phyloP scores from a whole-genome alignment of 768 basidiomycete genomes.

The Termitomyces titanicus region DNA sequence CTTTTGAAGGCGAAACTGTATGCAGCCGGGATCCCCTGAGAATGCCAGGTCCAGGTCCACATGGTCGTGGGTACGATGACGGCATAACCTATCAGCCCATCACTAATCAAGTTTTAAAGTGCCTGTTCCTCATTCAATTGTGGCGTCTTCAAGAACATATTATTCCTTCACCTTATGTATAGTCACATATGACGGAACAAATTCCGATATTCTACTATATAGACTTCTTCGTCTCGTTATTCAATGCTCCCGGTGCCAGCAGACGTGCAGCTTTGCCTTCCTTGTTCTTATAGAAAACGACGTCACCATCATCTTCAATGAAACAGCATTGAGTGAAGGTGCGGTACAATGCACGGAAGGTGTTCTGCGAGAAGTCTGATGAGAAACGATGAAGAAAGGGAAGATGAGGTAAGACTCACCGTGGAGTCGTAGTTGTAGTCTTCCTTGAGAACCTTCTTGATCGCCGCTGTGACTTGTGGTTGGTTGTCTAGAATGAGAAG shows the following conservation, averaged over 20 bases:
- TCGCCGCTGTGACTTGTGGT: conserved; percentile 49
- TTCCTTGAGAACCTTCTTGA: conserved; percentile 50
- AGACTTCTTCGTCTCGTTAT: conserved; percentile 12
- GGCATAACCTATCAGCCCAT: too few relatives aligned
- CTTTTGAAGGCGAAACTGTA: too few relatives aligned
- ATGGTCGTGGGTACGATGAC: too few relatives aligned
- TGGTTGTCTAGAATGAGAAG: conserved; percentile 43
- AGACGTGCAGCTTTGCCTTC: conserved; percentile 38
- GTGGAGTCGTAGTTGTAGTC: conserved; percentile 63
- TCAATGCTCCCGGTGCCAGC: conserved; percentile 21
- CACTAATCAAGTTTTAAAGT: too few relatives aligned
- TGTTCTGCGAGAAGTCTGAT: conserved; percentile 31
- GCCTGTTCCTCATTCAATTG: too few relatives aligned
- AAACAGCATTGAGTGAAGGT: conserved; percentile 60
- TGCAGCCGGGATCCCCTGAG: too few relatives aligned
- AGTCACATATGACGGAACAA: not conserved
- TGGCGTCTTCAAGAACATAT: too few relatives aligned
- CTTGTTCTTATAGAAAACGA: conserved; percentile 60
- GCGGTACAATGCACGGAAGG: conserved; percentile 56
- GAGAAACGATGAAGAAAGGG: not conserved
- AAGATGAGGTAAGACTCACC: conserved; percentile 25
- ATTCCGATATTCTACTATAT: not conserved
- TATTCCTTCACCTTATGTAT: not conserved
- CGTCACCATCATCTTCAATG: conserved; percentile 59
- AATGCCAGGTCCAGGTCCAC: too few relatives aligned